Evolutionary conservation across 2,329 filamentous ascomycete genomes (phyloP).

Genomic region (Verticillium albo-atrum): DNA sequence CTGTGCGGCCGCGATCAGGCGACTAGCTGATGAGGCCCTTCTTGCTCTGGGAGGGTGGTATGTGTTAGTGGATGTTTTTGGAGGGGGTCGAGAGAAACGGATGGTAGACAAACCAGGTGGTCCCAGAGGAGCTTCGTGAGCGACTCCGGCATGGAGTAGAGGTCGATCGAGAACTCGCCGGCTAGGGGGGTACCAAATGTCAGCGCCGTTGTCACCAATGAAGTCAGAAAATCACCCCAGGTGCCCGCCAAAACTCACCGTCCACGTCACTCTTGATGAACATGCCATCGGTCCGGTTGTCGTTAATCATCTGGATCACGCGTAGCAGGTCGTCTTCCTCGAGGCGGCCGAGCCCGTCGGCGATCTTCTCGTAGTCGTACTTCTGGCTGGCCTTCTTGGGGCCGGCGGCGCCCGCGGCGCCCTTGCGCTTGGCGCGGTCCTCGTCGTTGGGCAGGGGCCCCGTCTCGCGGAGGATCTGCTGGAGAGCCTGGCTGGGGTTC

Average conservation of each 20-base stretch:
- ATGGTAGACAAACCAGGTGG: slow-evolving; percentile 41
- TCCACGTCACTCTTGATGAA: slow-evolving; percentile 98
- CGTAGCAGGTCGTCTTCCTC: slow-evolving; percentile 89
- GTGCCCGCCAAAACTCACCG: slow-evolving; percentile 5
- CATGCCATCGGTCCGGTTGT: slow-evolving; percentile 89
- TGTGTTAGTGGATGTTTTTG: background rate
- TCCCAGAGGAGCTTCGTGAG: slow-evolving; percentile 96
- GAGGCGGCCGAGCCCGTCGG: slow-evolving; percentile 83
- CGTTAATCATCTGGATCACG: slow-evolving; percentile 96
- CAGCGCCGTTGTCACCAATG: slow-evolving; percentile 25
- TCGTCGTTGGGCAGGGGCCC: slow-evolving; percentile 79
- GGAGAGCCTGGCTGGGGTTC: slow-evolving; percentile 84
- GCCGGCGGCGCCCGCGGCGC: slow-evolving; percentile 57
- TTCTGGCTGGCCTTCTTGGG: slow-evolving; percentile 74
- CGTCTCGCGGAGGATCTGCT: slow-evolving; percentile 75
- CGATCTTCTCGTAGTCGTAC: slow-evolving; percentile 91
- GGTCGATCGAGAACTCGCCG: slow-evolving; percentile 96
- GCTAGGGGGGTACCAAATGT: slow-evolving; percentile 55
- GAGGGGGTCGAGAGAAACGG: background rate
- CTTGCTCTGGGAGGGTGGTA: slow-evolving; percentile 30
- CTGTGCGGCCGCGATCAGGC: background rate
- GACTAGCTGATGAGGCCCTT: slow-evolving; percentile 33
- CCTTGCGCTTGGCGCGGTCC: slow-evolving; percentile 50
- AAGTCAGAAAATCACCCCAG: background rate
- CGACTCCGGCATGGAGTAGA: slow-evolving; percentile 91